These are phyloP conservation scores for Beauveria medogensis DNA, from an alignment of 2,329 filamentous ascomycete genomes.

Conservation along the genomic window DNA sequence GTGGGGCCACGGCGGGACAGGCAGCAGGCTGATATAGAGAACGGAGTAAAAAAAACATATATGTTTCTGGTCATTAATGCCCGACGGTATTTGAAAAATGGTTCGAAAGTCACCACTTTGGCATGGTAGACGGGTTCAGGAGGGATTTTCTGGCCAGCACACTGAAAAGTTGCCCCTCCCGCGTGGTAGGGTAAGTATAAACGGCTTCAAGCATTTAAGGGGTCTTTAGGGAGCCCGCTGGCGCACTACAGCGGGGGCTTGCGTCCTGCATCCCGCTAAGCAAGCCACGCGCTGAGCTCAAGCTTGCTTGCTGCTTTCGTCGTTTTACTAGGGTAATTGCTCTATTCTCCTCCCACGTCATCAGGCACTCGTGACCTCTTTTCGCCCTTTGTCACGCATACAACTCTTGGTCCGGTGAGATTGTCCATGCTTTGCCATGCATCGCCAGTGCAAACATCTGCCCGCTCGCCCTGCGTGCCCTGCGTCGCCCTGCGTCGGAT, in stretches of 20 bases:
- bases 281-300: not conserved
- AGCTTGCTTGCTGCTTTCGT: not conserved
- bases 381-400: not conserved
- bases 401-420: not conserved
- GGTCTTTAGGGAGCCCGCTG: no score
- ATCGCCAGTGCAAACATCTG: not conserved
- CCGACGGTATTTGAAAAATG: no score
- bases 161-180: no score
- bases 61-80: no score
- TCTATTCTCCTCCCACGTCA: conserved; percentile 4
- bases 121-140: no score
- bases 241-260: no score
- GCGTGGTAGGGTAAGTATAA: no score
- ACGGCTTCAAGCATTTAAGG: no score
- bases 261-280: not conserved
- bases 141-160: no score
- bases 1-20: not conserved
- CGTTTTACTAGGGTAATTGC: not conserved
- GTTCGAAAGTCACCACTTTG: no score
- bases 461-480: not conserved
- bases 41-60: no score
- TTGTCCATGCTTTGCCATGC: not conserved
- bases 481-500: not conserved
- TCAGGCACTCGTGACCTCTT: conserved; percentile 6
- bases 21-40: no score